Base-by-base conservation (phyloP, 2,329 filamentous ascomycete genomes). In the Geosmithia morbida region DNA sequence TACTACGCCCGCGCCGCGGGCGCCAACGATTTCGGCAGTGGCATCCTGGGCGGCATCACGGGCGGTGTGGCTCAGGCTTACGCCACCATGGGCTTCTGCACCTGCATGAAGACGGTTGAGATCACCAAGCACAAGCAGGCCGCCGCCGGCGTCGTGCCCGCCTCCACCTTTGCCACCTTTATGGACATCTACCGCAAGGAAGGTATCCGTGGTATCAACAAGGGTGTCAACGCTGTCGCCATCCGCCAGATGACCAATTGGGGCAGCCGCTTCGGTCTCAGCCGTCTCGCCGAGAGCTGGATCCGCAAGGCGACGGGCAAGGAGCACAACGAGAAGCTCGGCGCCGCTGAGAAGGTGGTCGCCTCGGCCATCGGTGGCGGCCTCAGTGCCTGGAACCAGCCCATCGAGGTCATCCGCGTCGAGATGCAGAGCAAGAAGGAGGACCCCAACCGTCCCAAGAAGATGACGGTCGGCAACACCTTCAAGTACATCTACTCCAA, bases 81-180 rank as follows among this genome's bases (percentile, higher is more conserved):
- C 66, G 92, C 92, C 55, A 98, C 92, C 65, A 98, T 98, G 90
- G 92, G 92, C 57, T 98, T 98, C 81, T 98, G 92, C 72, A 98
- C 92, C 52, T 98, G 92, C 79, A 98, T 98, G 92, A 98, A 98
- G 82, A 98, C 92, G 53, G 92, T 97, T 56, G 92, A 98, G 70
- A 98, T 98, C 70, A 98, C 92, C 62, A 94, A 96, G 72, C 85
- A 92, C 76, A 97, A 97, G 79, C 74, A 92, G 61, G 88, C 87
- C 14, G 83, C 87, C 33, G 56, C 80, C 42, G 92, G 92, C 57
- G 79, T 83, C 55, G 87, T 87, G 71, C 86, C 87, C 20, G 85
- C 81, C n/a, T 81, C 87, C 59, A 97, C 92, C 55, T 94, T 94
- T 66, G 77, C 81, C 57, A 97, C 92, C 50, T 98, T 98, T 69